Evolutionary conservation across 2,329 filamentous ascomycete genomes (phyloP), one percentile per base, ranked within the genome.

Genomic region (Fusarium devonianum): DNA sequence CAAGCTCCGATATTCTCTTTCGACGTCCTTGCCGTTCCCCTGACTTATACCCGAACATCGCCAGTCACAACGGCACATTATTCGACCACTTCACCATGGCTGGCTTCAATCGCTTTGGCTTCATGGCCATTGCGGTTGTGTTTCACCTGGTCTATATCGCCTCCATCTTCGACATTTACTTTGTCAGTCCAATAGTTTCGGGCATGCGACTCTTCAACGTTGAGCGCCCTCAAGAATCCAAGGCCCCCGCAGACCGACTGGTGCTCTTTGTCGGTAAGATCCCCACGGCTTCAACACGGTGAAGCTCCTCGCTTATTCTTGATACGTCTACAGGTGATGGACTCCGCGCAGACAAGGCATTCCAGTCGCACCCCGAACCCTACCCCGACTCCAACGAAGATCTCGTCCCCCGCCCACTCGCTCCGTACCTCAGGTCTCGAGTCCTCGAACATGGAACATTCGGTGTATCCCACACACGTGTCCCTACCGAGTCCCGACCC

Each of bases 111-210:
- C 90, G 92, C 69, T 83, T 89, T 68, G 87, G 87, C 69, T 97
- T 99, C 71, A 75, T 97, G 72, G 86, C 88, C 69, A 84, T 96
- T 69, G 94, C 94, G 64, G 83, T 97, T 69, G 76, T 93, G 53
- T 99, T 99, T 71, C 95, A 99, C 74, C 72, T 97, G 43, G 84
- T 96, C 59, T 99, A 99, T 72, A 88, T 96, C 47, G 89, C 88
- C 69, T 96, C 92, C 52, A 97, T 97, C 67, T 99, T 99, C 75
- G 92, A 97, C 72, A 94, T 97, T 58, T 97, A 99, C 75, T 99
- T 99, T 69, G 92, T 97, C 69, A 97, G 92, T 70, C 94, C 94
- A 16, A 94, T 99, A 63, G 94, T 97, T 44, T 89, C 88, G 77
- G 94, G 94, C 68, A 99, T 99, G 94, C 85, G 83, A 67, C 82